Evolutionary conservation across 352 stramenopile species (phyloP).

Genomic region (Peronospora destructor): DNA sequence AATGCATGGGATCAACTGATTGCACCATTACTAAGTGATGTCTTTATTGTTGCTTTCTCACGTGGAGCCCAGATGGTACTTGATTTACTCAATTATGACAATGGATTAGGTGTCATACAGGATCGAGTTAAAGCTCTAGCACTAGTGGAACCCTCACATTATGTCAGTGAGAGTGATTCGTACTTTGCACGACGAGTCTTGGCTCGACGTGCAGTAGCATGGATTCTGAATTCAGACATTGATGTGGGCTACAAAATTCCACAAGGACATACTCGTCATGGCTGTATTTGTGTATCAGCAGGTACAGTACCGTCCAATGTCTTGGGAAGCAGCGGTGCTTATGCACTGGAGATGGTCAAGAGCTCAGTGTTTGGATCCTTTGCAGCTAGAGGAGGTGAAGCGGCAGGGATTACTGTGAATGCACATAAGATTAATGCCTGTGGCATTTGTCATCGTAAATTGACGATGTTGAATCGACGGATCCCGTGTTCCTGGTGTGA

Average conservation of each 20-base stretch:
- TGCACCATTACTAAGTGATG: slow-evolving; percentile 48
- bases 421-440: slow-evolving; percentile 62
- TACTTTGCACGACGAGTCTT: slow-evolving; percentile 76
- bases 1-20: slow-evolving; percentile 76
- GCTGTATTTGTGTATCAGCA: slow-evolving; percentile 74
- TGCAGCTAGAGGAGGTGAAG: slow-evolving; percentile 58
- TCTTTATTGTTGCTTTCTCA: slow-evolving; percentile 78
- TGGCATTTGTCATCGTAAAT: slow-evolving; percentile 77
- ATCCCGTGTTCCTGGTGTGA: slow-evolving; percentile 81
- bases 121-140: slow-evolving; percentile 74
- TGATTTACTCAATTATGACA: slow-evolving; percentile 74
- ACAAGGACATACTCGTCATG: slow-evolving; percentile 56
- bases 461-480: slow-evolving; percentile 68
- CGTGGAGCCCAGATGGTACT: slow-evolving; percentile 71
- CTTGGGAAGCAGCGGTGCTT: slow-evolving; percentile 61
- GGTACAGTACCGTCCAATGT: slow-evolving; percentile 64
- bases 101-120: slow-evolving; percentile 70
- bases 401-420: slow-evolving; percentile 66
- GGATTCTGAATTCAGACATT: slow-evolving; percentile 72
- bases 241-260: slow-evolving; percentile 71
- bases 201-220: slow-evolving; percentile 54
- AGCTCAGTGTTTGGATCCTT: slow-evolving; percentile 81
- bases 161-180: slow-evolving; percentile 59
- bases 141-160: slow-evolving; percentile 78
- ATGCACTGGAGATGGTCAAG: slow-evolving; percentile 79